Evolutionary conservation across 2,329 filamentous ascomycete species (phyloP).

Genomic region (Emericellopsis atlantica): DNA sequence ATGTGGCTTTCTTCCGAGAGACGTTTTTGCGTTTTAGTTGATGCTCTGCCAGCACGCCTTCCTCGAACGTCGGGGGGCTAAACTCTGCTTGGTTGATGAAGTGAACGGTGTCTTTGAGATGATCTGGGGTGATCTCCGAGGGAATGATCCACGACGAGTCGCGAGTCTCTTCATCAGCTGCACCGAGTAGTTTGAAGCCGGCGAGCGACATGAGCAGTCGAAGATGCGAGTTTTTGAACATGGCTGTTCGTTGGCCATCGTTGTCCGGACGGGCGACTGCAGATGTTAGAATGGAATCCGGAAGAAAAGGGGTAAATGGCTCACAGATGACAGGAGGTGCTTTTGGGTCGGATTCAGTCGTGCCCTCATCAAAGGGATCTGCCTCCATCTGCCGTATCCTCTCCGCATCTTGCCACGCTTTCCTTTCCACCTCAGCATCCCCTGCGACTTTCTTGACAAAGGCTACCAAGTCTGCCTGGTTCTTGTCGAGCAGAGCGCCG

Average conservation of each 20-base stretch:
- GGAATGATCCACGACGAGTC: conserved; percentile 74
- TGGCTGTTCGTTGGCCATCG: conserved; percentile 53
- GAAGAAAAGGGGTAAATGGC: conserved; percentile 7
- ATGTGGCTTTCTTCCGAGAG: conserved; percentile 43
- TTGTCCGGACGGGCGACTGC: conserved; percentile 51
- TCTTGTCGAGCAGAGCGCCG: conserved; percentile 66
- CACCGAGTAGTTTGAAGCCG: conserved; percentile 49
- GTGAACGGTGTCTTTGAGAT: conserved; percentile 57
- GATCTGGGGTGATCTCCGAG: conserved; percentile 45
- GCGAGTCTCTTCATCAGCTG: conserved; percentile 51
- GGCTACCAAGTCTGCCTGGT: conserved; percentile 59
- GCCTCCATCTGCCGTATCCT: conserved; percentile 36
- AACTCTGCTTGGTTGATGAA: conserved; percentile 69
- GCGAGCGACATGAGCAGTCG: conserved; percentile 71
- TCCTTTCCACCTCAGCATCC: conserved; percentile 58
- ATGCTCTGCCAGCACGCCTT: conserved; percentile 61
- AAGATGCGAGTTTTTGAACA: conserved; percentile 83
- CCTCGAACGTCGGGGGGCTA: conserved; percentile 63
- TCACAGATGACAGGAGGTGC: conserved; percentile 19
- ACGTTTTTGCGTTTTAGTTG: conserved; percentile 63
- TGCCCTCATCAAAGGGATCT: conserved; percentile 18
- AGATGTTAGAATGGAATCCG: conserved; percentile 12
- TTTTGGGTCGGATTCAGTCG: conserved; percentile 13
- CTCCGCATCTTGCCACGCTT: conserved; percentile 64
- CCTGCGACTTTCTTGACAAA: conserved; percentile 69